Conservation (phyloP, 1,139 yeast genomes). For the Suhomyces kunorum region DNA sequence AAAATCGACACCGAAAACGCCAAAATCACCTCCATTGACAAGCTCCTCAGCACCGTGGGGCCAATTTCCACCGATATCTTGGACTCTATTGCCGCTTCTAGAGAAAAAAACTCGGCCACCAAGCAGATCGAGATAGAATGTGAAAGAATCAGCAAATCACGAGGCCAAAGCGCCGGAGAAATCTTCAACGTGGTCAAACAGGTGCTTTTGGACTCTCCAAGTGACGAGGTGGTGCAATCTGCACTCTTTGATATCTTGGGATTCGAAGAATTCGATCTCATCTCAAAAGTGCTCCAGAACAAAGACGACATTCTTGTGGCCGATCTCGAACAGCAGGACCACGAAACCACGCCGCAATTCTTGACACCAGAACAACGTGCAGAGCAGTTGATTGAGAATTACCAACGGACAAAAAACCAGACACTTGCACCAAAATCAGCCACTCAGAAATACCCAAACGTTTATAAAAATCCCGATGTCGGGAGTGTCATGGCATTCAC, state of each 20-base stretch:
- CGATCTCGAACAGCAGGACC: constrained; percentile 6
- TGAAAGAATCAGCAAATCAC: constrained; percentile 27
- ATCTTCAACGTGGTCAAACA: constrained; percentile 26
- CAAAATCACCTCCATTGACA: constrained; percentile 30
- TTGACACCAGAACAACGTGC: constrained; percentile 61
- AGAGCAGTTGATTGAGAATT: constrained; percentile 57
- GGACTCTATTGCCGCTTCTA: constrained; percentile 24
- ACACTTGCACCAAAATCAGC: constrained; percentile 49
- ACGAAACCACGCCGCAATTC: constrained; percentile 22
- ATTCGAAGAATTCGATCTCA: constrained; percentile 78
- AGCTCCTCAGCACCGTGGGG: constrained; percentile 30
- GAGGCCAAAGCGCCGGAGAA: constrained; percentile 29
- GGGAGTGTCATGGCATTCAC: constrained; percentile 70
- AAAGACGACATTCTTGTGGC: constrained; percentile 32
- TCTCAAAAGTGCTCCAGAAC: constrained; percentile 62
- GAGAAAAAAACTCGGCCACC: constrained; percentile 1
- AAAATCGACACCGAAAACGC: constrained; percentile 35
- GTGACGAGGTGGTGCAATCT: constrained; percentile 68
- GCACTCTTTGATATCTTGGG: constrained; percentile 78
- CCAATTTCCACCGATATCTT: constrained; percentile 38
- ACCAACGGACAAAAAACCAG: constrained; percentile 50
- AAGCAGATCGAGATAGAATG: constrained; percentile 30
- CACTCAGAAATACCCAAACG: constrained; percentile 77
- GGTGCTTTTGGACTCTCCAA: constrained; percentile 25
- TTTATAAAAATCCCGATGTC: constrained; percentile 62